Evolutionary conservation across 805 yeast species (phyloP).

Genomic region (Starmerella potacharoeniae): DNA sequence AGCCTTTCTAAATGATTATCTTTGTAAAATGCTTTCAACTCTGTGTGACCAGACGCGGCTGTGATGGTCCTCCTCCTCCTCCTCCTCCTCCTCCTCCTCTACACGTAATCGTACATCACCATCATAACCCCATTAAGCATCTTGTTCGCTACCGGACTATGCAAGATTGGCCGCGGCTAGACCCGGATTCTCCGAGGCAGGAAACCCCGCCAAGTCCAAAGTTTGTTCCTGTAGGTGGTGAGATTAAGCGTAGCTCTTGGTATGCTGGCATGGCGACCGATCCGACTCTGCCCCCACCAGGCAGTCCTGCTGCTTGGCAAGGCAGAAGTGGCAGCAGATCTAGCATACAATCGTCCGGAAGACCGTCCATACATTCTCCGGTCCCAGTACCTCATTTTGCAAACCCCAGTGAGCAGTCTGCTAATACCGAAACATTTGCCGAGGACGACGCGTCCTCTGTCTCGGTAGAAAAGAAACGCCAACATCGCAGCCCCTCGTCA

Average conservation of each 20-base stretch:
- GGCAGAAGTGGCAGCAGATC: not conserved
- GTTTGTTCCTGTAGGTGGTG: not conserved
- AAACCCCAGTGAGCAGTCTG: not conserved
- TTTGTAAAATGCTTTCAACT: no score
- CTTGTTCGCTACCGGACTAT: not conserved
- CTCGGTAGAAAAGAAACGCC: not conserved
- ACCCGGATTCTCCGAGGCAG: slow-evolving; percentile 1
- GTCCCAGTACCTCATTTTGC: not conserved
- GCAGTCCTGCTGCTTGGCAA: slow-evolving; percentile 20
- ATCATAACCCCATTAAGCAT: not conserved
- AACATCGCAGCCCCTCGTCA: not conserved
- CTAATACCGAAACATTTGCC: not conserved
- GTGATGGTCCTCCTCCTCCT: not conserved
- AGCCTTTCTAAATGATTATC: no score
- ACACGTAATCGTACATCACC: not conserved
- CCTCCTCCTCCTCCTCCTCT: not conserved
- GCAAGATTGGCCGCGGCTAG: not conserved
- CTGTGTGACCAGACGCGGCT: not conserved
- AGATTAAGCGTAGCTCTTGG: slow-evolving; percentile 21
- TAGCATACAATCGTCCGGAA: not conserved
- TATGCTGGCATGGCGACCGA: slow-evolving; percentile 19
- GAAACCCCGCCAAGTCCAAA: not conserved
- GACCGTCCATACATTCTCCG: not conserved
- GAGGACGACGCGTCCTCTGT: not conserved
- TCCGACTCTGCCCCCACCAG: slow-evolving; percentile 15